Evolutionary conservation across 768 basidiomycete species (phyloP).

Genomic region (Lentinula sp.): DNA sequence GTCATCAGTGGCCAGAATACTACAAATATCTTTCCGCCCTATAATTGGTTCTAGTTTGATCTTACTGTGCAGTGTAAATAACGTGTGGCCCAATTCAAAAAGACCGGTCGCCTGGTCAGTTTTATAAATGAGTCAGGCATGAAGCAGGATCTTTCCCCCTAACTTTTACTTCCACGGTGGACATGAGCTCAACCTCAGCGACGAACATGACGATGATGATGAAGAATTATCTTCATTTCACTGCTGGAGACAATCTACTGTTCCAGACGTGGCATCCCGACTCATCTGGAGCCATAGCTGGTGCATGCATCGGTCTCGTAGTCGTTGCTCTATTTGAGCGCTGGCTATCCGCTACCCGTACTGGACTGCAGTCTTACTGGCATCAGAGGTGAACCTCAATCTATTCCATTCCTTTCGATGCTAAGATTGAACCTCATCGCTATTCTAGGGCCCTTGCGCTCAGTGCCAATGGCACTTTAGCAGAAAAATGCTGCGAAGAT

Average conservation of each 20-base stretch:
- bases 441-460: neutral
- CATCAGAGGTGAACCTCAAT: slow-evolving; percentile 37
- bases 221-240: slow-evolving; percentile 62
- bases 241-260: slow-evolving; percentile 53
- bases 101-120: too few relatives aligned
- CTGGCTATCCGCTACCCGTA: slow-evolving; percentile 53
- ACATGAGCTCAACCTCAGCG: neutral
- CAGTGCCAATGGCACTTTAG: neutral
- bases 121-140: too few relatives aligned
- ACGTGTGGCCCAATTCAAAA: too few relatives aligned
- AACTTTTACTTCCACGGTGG: neutral
- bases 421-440: too few relatives aligned
- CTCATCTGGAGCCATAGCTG: slow-evolving; percentile 64
- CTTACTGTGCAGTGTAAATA: too few relatives aligned
- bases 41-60: too few relatives aligned
- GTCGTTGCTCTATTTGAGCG: slow-evolving; percentile 67
- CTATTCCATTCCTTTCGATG: neutral
- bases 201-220: slow-evolving; percentile 38
- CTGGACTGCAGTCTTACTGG: slow-evolving; percentile 54
- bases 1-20: too few relatives aligned
- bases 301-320: slow-evolving; percentile 68
- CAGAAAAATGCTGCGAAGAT: slow-evolving; percentile 5
- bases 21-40: too few relatives aligned
- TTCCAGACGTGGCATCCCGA: slow-evolving; percentile 67
- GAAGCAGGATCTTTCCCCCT: neutral